phyloP scores from a whole-genome alignment of 2,329 filamentous ascomycete genomes.

The Aspergillus candidus region DNA sequence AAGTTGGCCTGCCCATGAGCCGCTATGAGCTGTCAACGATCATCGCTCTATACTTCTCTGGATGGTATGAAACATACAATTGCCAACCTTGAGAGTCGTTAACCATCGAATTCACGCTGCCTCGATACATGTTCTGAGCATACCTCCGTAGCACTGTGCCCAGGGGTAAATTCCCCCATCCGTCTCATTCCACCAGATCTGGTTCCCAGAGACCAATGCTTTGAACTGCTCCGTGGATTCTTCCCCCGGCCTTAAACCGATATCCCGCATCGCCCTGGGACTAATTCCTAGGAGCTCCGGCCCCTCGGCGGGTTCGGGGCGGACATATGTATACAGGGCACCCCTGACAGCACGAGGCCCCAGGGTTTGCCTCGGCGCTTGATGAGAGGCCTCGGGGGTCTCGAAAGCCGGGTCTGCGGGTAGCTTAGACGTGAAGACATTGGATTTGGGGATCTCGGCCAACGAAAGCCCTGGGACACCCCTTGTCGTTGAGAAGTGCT shows the following conservation, averaged over 20 bases:
- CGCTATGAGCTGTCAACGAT: slow-evolving; percentile 46
- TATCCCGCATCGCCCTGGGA: slow-evolving; percentile 66
- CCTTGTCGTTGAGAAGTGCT: slow-evolving; percentile 31
- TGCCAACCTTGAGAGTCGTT: slow-evolving; percentile 38
- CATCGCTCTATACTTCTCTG: neutral
- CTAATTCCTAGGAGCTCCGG: slow-evolving; percentile 80
- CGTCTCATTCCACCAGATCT: slow-evolving; percentile 67
- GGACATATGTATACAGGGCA: slow-evolving; percentile 84
- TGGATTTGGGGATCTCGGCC: slow-evolving; percentile 56
- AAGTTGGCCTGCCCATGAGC: slow-evolving; percentile 90
- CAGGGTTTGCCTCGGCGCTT: slow-evolving; percentile 69
- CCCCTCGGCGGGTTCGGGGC: slow-evolving; percentile 65
- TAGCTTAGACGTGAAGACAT: slow-evolving; percentile 59
- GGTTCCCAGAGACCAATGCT: slow-evolving; percentile 73
- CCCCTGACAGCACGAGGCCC: slow-evolving; percentile 76
- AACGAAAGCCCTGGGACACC: slow-evolving; percentile 30
- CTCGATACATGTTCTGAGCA: slow-evolving; percentile 44
- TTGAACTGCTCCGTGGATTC: slow-evolving; percentile 67
- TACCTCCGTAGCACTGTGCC: slow-evolving; percentile 94
- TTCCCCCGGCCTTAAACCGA: slow-evolving; percentile 68
- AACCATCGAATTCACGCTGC: slow-evolving; percentile 4
- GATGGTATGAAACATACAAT: slow-evolving; percentile 35
- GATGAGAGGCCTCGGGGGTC: slow-evolving; percentile 74
- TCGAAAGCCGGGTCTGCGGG: slow-evolving; percentile 73
- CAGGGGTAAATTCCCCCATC: slow-evolving; percentile 86